Evolutionary conservation across 768 basidiomycete species (phyloP), one percentile per base, ranked within the genome.

Genomic region (Kwoniella europaea): DNA sequence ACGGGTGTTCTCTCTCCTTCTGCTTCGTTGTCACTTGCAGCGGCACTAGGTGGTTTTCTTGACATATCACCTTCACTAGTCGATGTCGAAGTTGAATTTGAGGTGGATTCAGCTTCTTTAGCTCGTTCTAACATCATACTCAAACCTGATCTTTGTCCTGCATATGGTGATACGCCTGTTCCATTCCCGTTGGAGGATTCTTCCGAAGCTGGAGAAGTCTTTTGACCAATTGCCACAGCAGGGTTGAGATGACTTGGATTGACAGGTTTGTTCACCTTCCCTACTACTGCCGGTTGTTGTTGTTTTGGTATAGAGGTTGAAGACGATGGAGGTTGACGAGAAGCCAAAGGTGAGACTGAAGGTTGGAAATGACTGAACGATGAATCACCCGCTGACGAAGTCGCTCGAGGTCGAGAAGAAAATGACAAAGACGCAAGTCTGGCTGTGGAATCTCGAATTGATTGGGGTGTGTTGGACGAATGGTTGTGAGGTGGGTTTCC

Each of bases 91-190:
- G 35, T 35, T 50, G 55, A 22, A 12, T 42, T 52, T 43, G 10
- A 15, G 22, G n/a, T 16, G 50, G 63, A 41, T 24, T 62, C 59
- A 50, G 57, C 71, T 56, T 73, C 72, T 20, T 66, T 66, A 15
- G 76, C 76, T 35, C 76, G 69, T 63, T 76, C 77, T 46, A 82
- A 57, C 76, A 82, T 76, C 44, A 81, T 64, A 55, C 80, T 82
- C 69, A 82, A 55, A 10, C 74, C 82, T 1, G 78, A 79, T 29
- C 73, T 67, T 4, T 71, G 76, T 0, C 63, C 62, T 3, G 67
- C 63, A 44, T 71, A 71, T 10, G 71, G 60, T 12, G 74, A 77
- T 10, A 43, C 71, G 66, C 58, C 67, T 43, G 35, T 24, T 18
- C 65, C 53, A 29, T 53, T 59, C 66, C 65, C 50, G 63, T 50